Conservation (phyloP, 2,329 filamentous ascomycete species). For the Cytospora piceae region DNA sequence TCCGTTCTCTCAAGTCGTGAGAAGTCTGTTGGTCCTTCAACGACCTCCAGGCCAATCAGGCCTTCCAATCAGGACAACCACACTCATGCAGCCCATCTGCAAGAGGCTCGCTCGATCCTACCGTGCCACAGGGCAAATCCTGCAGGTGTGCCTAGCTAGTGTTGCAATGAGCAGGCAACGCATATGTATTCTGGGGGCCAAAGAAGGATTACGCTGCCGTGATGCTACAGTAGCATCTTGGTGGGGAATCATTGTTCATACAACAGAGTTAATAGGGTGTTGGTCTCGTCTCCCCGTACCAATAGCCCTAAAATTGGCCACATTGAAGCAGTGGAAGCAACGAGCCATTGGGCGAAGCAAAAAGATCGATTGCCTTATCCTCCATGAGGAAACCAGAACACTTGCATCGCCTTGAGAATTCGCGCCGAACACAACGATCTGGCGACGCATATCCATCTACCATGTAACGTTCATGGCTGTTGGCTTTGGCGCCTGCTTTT, state of each 20-base stretch:
- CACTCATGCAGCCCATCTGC: constrained; percentile 2
- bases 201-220: background rate
- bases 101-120: constrained; percentile 14
- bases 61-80: background rate
- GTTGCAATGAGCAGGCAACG: background rate
- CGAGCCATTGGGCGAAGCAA: constrained; percentile 7
- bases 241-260: background rate
- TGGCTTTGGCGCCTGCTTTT: too few relatives aligned
- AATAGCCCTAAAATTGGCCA: background rate
- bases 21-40: constrained; percentile 1
- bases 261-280: background rate
- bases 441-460: too few relatives aligned
- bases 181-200: background rate
- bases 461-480: too few relatives aligned
- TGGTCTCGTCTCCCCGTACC: background rate
- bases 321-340: background rate
- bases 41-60: constrained; percentile 16
- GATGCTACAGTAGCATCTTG: background rate
- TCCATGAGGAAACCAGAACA: background rate
- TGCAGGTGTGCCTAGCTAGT: constrained; percentile 16
- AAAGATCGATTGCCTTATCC: background rate
- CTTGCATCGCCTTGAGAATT: background rate
- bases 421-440: background rate
- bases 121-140: constrained; percentile 11
- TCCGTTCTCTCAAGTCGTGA: constrained; percentile 2